phyloP scores from a whole-genome alignment of 768 basidiomycete genomes.

The Lepiota brunneoincarnata region DNA sequence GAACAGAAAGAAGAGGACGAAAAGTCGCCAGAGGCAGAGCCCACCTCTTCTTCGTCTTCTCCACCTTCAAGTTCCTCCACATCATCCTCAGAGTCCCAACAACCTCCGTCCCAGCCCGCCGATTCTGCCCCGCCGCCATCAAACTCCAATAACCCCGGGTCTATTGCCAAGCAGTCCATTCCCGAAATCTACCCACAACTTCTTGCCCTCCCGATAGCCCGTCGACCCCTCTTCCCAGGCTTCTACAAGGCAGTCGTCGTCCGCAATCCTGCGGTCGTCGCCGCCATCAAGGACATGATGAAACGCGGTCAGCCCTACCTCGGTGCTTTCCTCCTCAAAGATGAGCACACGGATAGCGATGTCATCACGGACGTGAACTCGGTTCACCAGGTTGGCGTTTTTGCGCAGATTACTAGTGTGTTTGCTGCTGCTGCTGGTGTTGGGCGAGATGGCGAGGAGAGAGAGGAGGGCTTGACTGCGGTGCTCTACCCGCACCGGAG shows the following conservation, averaged over 20 bases:
- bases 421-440: conserved; percentile 66
- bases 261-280: conserved; percentile 85
- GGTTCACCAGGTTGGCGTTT: conserved; percentile 92
- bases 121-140: conserved; percentile 24
- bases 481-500: conserved; percentile 92
- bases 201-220: conserved; percentile 91
- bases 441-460: conserved; percentile 52
- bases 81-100: conserved; percentile 15
- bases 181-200: conserved; percentile 93
- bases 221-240: conserved; percentile 93
- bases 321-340: conserved; percentile 94
- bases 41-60: background rate
- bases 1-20: too few relatives aligned
- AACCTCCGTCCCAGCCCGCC: conserved; percentile 16
- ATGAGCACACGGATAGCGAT: conserved; percentile 89
- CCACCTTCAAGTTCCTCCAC: background rate
- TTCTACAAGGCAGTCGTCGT: conserved; percentile 99
- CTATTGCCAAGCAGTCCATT: conserved; percentile 83
- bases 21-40: background rate
- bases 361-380: conserved; percentile 85
- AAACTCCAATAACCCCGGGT: conserved; percentile 35
- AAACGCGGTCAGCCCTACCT: conserved; percentile 96
- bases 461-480: conserved; percentile 89
- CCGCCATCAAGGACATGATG: conserved; percentile 95
- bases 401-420: conserved; percentile 94